phyloP scores from a whole-genome alignment of 495 filamentous ascomycete species.

The Lindgomyces ingoldianus region DNA sequence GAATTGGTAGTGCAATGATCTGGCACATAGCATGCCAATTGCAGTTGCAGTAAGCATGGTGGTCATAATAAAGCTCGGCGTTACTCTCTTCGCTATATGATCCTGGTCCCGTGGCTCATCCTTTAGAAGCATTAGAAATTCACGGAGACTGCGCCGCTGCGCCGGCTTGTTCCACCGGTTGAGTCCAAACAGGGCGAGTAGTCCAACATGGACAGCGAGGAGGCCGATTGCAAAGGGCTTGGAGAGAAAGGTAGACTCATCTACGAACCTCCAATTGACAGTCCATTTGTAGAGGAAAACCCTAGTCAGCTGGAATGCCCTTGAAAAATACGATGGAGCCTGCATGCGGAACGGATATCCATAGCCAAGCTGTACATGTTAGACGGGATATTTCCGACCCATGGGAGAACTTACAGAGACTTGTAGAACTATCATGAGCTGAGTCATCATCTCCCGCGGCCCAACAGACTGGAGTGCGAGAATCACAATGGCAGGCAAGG shows the following conservation, averaged over 20 bases:
- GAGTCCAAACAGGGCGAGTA: conserved; percentile 62
- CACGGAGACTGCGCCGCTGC: conserved; percentile 44
- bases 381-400: conserved; percentile 8
- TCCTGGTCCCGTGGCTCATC: conserved; percentile 59
- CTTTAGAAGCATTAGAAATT: conserved; percentile 53
- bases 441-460: conserved; percentile 59
- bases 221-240: conserved; percentile 67
- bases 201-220: conserved; percentile 64
- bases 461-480: conserved; percentile 71
- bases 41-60: conserved; percentile 75
- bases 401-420: conserved; percentile 59
- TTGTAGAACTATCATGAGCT: conserved; percentile 69
- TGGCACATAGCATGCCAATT: conserved; percentile 86
- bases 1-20: conserved; percentile 95
- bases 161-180: conserved; percentile 61
- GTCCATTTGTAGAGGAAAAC: conserved; percentile 97
- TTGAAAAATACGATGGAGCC: conserved; percentile 67
- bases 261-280: conserved; percentile 94
- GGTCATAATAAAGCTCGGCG: conserved; percentile 74
- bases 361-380: conserved; percentile 56
- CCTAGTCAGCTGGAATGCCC: conserved; percentile 86
- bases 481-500: conserved; percentile 74
- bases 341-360: conserved; percentile 76
- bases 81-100: conserved; percentile 59
- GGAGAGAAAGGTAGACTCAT: conserved; percentile 79